Evolutionary conservation across 2,329 filamentous ascomycete genomes (phyloP).

Genomic region (Talaromyces sp.): DNA sequence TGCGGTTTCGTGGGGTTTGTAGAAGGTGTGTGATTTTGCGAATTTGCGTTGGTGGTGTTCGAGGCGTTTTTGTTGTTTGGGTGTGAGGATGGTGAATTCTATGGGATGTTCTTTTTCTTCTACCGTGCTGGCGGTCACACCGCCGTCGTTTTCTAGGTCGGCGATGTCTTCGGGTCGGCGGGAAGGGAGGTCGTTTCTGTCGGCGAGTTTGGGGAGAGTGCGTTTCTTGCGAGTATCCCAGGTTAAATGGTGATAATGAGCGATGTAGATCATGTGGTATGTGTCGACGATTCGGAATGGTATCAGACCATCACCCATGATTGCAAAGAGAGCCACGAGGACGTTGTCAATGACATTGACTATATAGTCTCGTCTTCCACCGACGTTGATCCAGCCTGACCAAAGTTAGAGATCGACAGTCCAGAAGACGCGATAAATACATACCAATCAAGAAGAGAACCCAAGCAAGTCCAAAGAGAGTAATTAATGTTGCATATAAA

Average conservation of each 20-base stretch:
- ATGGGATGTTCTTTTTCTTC: conserved; percentile 44
- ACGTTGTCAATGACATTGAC: conserved; percentile 68
- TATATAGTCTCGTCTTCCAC: conserved; percentile 62
- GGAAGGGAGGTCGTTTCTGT: conserved; percentile 64
- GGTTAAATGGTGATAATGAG: conserved; percentile 63
- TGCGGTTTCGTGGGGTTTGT: conserved; percentile 79
- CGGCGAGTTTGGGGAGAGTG: conserved; percentile 56
- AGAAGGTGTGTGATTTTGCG: conserved; percentile 77
- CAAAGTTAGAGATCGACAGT: neutral
- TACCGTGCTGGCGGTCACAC: conserved; percentile 20
- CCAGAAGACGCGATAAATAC: conserved; percentile 7
- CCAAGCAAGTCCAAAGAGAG: conserved; percentile 79
- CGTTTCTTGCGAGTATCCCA: conserved; percentile 62
- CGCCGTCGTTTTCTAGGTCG: conserved; percentile 42
- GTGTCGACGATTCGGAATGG: conserved; percentile 77
- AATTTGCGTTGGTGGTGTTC: conserved; percentile 76
- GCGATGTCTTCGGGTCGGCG: conserved; percentile 36
- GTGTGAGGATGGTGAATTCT: conserved; percentile 59
- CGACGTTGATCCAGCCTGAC: conserved; percentile 72
- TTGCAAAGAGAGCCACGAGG: conserved; percentile 63
- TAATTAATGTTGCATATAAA: conserved; percentile 75
- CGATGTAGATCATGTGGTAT: conserved; percentile 81
- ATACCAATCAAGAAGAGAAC: conserved; percentile 79
- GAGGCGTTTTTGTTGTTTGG: conserved; percentile 62
- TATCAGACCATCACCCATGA: conserved; percentile 65